phyloP scores from a whole-genome alignment of 106 monocot species.

The Allium fistulosum region DNA sequence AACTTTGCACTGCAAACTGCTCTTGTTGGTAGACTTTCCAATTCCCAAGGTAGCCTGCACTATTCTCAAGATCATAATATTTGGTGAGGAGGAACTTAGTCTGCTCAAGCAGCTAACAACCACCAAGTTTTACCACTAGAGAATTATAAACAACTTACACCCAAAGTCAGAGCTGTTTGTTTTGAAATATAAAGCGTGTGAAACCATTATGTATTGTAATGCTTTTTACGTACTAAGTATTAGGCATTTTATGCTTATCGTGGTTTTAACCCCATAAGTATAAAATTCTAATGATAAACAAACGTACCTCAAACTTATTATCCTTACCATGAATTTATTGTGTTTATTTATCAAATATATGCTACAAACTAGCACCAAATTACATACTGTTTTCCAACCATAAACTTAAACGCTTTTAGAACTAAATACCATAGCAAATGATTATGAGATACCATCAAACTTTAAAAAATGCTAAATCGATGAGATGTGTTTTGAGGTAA shows the following conservation, averaged over 20 bases:
- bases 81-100: background rate
- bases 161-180: too few relatives aligned
- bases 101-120: background rate
- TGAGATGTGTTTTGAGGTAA: background rate
- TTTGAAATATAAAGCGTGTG: too few relatives aligned
- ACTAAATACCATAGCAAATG: too few relatives aligned
- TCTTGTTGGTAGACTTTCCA: constrained; percentile 29
- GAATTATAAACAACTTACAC: background rate
- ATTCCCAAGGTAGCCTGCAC: constrained; percentile 68
- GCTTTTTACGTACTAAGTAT: too few relatives aligned
- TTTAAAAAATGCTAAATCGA: background rate
- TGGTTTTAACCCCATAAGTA: too few relatives aligned
- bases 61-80: background rate
- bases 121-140: background rate
- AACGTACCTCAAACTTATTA: background rate
- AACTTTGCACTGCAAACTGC: constrained; percentile 68
- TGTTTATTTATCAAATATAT: background rate
- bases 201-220: too few relatives aligned
- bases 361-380: background rate
- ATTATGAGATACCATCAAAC: too few relatives aligned
- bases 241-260: too few relatives aligned
- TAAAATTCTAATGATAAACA: background rate
- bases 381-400: background rate
- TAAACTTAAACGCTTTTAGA: background rate
- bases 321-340: background rate